Evolutionary conservation across 495 filamentous ascomycete species (phyloP), one percentile per base, ranked within the genome.

Genomic region (Neurospora sp.): DNA sequence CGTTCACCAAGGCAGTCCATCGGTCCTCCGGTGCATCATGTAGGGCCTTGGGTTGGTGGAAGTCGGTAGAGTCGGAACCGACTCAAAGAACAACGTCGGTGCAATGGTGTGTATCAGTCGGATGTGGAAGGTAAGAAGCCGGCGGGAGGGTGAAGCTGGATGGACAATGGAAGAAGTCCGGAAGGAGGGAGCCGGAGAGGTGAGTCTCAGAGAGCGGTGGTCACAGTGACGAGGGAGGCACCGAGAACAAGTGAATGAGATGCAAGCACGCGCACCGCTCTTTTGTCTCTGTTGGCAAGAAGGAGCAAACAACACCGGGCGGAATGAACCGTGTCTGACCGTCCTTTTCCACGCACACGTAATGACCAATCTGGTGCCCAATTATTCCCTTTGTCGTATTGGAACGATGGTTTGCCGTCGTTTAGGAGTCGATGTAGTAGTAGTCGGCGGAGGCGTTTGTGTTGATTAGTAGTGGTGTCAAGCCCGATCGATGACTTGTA

Each of bases 21-120:
- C 65, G 68, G 71, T 45, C 39, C n/a, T 71, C 41, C 37, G 68
- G 69, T 12, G 27, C 76, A 78, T 77, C 40, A 59, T 73, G 70
- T 42, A 39, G 40, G 44, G 71, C 40, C 40, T 9, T 70, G 6
- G 16, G 16, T 27, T 69, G 38, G 53, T 69, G 38, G n/a, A 69
- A 31, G n/a, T 69, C 71, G 59, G 59, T 35, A 68, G 69, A 71
- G 45, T 61, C 38, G 35, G 35, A 38, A 71, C 45, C 45, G 70
- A 48, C 35, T 45, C 44, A 71, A 71, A 65, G 53, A 65, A 37
- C 14, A 61, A 18, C 53, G 53, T 35, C 27, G 53, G 53, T 35
- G 14, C 53, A 65, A 65, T 9, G 27, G 14, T 18, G 53, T 65
- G 53, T 65, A 65, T 35, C 53, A 65, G 53, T 65, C 53, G 53